Conservation (phyloP, 805 yeast species). For the Jamesozyma jinghongensis region DNA sequence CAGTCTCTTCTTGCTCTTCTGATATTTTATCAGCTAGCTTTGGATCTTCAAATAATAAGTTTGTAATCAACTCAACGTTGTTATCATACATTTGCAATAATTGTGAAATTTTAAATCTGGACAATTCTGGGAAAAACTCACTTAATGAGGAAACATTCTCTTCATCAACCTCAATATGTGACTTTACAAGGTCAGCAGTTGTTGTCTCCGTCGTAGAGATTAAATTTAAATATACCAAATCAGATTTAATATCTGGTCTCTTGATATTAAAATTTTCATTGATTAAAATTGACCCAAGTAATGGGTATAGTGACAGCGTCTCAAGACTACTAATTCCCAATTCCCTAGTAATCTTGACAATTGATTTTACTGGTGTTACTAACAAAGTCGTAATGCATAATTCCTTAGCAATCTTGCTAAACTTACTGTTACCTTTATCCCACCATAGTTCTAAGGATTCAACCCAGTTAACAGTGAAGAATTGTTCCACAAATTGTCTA, state of each 20-base stretch:
- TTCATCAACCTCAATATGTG: conserved; percentile 9
- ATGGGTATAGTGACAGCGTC: conserved; percentile 41
- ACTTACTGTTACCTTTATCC: conserved; percentile 46
- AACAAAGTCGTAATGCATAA: conserved; percentile 45
- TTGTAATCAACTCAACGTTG: conserved; percentile 50
- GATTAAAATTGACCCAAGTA: conserved; percentile 45
- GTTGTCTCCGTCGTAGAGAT: neutral
- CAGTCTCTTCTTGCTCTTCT: neutral
- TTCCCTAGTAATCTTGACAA: conserved; percentile 35
- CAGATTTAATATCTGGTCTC: conserved; percentile 44
- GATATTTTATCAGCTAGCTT: conserved; percentile 30
- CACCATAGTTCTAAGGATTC: conserved; percentile 50
- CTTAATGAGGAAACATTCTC: conserved; percentile 34
- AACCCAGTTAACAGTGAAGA: conserved; percentile 49
- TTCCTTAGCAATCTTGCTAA: conserved; percentile 38
- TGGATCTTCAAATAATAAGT: conserved; percentile 56
- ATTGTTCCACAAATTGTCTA: conserved; percentile 34
- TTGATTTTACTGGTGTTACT: conserved; percentile 37
- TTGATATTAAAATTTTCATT: conserved; percentile 38
- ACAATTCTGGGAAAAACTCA: conserved; percentile 64
- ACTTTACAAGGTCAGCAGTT: neutral
- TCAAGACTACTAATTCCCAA: conserved; percentile 38
- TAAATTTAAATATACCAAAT: conserved; percentile 38
- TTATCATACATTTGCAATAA: conserved; percentile 41
- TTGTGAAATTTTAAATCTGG: conserved; percentile 37